Percentiles rank a stretch among this genome's conserved stretches.
These are phyloP conservation scores for Penicillium expansum DNA, from an alignment of 2,329 filamentous ascomycete species.

Conservation along the genomic window DNA sequence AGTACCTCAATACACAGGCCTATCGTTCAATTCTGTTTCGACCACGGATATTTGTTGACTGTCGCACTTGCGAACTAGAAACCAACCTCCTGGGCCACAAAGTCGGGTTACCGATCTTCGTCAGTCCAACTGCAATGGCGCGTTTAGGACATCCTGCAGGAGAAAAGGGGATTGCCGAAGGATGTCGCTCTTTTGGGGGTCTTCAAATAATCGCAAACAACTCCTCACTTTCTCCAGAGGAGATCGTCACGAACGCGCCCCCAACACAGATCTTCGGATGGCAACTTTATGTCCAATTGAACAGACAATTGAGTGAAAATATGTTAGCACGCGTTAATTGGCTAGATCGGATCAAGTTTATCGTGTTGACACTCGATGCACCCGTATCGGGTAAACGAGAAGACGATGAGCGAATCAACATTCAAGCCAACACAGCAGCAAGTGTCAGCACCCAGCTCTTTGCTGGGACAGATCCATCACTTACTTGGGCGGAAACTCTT, in stretches of 20 bases:
- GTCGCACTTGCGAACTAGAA: constrained; percentile 69
- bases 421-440: constrained; percentile 39
- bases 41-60: constrained; percentile 84
- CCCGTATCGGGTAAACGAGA: constrained; percentile 3
- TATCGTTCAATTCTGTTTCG: constrained; percentile 81
- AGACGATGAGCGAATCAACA: background rate
- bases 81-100: constrained; percentile 73
- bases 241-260: background rate
- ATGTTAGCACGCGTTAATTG: background rate
- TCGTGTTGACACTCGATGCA: constrained; percentile 2
- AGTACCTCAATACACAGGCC: constrained; percentile 72
- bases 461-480: constrained; percentile 77
- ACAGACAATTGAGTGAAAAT: background rate
- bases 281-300: constrained; percentile 3
- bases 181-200: constrained; percentile 70
- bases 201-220: constrained; percentile 68
- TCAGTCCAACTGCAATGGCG: constrained; percentile 86
- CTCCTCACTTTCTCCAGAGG: background rate
- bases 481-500: constrained; percentile 80
- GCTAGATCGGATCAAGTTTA: background rate
- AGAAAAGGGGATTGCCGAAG: constrained; percentile 79
- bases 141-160: constrained; percentile 79
- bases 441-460: constrained; percentile 82
- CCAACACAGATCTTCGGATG: background rate
- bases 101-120: constrained; percentile 74